phyloP scores from a whole-genome alignment of 1,284 basidiomycete species.

The Xerocomus minutiporus region DNA sequence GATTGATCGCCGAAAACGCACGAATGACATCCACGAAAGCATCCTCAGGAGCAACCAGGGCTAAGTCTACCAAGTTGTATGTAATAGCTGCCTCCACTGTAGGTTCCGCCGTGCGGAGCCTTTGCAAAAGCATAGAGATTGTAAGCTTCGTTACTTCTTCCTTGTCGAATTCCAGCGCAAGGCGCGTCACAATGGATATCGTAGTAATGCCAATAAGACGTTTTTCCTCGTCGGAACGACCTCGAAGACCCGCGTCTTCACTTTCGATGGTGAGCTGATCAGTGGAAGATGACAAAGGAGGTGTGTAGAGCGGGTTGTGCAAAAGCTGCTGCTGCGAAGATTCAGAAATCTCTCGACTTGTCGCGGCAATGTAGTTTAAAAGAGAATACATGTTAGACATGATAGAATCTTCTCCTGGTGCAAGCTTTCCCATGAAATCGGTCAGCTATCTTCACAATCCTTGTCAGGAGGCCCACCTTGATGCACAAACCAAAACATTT shows the following conservation, averaged over 20 bases:
- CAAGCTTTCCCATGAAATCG: slow-evolving; percentile 47
- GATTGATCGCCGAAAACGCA: slow-evolving; percentile 83
- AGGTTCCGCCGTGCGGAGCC: slow-evolving; percentile 78
- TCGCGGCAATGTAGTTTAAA: slow-evolving; percentile 83
- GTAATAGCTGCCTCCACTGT: slow-evolving; percentile 88
- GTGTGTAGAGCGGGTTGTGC: slow-evolving; percentile 40
- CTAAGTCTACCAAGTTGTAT: slow-evolving; percentile 87
- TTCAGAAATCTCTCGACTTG: slow-evolving; percentile 70
- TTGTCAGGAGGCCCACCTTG: slow-evolving; percentile 46
- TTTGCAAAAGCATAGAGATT: slow-evolving; percentile 89
- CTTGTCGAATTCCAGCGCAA: slow-evolving; percentile 77
- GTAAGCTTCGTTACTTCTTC: slow-evolving; percentile 85
- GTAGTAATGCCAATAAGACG: slow-evolving; percentile 84
- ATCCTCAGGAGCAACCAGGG: slow-evolving; percentile 70
- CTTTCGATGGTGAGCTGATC: slow-evolving; percentile 27
- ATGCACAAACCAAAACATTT: slow-evolving; percentile 89
- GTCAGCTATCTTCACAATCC: background rate
- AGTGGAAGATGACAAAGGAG: slow-evolving; percentile 42
- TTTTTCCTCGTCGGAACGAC: slow-evolving; percentile 80
- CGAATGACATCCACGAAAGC: slow-evolving; percentile 84
- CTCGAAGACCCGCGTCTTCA: slow-evolving; percentile 51
- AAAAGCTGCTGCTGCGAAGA: slow-evolving; percentile 40
- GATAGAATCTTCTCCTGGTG: slow-evolving; percentile 85
- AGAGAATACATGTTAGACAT: slow-evolving; percentile 96
- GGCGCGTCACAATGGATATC: slow-evolving; percentile 80